Base-by-base conservation (phyloP, 805 yeast genomes). In the Suhomyces tanzawaensis region DNA sequence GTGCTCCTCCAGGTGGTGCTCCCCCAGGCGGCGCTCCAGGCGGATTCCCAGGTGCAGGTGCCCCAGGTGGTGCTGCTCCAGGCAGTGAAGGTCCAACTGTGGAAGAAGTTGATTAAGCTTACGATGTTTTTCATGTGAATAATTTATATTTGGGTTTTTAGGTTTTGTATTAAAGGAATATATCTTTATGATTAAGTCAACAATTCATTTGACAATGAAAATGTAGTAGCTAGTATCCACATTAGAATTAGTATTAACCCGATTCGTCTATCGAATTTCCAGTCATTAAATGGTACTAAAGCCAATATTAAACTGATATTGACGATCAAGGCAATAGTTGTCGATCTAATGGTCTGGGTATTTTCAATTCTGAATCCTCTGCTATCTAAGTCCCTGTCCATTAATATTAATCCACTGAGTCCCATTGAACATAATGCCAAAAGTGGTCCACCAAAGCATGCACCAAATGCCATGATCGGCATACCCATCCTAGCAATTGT, bases 391-490 rank as follows among this genome's bases (percentile, higher is more conserved):
- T 32, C 21, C 26, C 21, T 27, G 23, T 18, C 22, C 36, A 25
- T 36, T 4, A 52, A 25, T 5, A 61, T 22, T 23, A 86, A 43
- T 0, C 91, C 89, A 48, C 85, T 83, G 4, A 82, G 52, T 0
- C 97, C 96, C 42, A 91, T 64, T 0, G 97, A 95, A 27, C 90
- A 69, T 8, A 93, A 64, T 37, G 89, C 83, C 29, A 93, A 58
- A 40, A 91, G 62, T 0, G 98, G 98, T 1, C 96, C 88, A 0
- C 97, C 98, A 57, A 90, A 84, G 53, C 98, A 90, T 0, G 97
- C 96, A 19, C 93, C 85, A n/a, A 93, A 68, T 0, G 97, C 97
- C 85, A 91, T 85, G 32, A 84, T 72, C 0, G 95, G 86, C 63
- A 78, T 81, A 0, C 95, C 96, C 72, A 86, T 75, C 40, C 68